Evolutionary conservation across 805 yeast genomes (phyloP).

Genomic region (Phaffomyces thermotolerans): DNA sequence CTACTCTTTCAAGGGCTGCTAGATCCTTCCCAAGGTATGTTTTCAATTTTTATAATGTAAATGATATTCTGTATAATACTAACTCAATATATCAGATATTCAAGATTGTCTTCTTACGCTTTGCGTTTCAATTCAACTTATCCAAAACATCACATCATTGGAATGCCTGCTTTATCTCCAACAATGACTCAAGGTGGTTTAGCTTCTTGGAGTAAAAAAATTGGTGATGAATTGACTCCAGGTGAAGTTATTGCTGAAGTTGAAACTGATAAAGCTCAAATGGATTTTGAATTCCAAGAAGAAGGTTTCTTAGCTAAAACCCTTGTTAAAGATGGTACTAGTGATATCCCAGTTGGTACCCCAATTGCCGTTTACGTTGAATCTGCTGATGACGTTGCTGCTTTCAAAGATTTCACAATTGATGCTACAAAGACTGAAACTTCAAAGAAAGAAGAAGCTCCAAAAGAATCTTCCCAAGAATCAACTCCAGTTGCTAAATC

Average conservation of each 20-base stretch:
- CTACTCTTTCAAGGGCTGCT: constrained; percentile 14
- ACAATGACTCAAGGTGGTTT: constrained; percentile 97
- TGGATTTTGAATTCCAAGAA: constrained; percentile 98
- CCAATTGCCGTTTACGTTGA: constrained; percentile 97
- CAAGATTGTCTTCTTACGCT: constrained; percentile 14
- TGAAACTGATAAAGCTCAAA: constrained; percentile 95
- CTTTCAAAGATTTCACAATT: constrained; percentile 80
- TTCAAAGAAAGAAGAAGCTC: constrained; percentile 22
- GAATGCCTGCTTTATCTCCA: constrained; percentile 99
- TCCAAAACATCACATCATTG: constrained; percentile 82
- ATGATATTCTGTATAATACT: too few species aligned
- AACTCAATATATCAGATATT: constrained; percentile 11
- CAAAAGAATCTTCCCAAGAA: constrained; percentile 15
- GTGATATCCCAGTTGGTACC: constrained; percentile 87
- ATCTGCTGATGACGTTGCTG: constrained; percentile 73
- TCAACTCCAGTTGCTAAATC: constrained; percentile 28
- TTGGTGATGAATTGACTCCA: constrained; percentile 81
- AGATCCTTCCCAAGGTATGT: constrained; percentile 16
- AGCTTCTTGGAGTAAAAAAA: constrained; percentile 82
- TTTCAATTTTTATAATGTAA: too few species aligned
- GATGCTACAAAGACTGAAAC: constrained; percentile 36
- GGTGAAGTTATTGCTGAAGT: constrained; percentile 96
- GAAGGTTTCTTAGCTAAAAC: constrained; percentile 91
- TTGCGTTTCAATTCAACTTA: constrained; percentile 31
- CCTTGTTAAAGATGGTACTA: constrained; percentile 73